Evolutionary conservation across 192 early-diverging fungal genomes (phyloP).

Genomic region (Backusella luteola): DNA sequence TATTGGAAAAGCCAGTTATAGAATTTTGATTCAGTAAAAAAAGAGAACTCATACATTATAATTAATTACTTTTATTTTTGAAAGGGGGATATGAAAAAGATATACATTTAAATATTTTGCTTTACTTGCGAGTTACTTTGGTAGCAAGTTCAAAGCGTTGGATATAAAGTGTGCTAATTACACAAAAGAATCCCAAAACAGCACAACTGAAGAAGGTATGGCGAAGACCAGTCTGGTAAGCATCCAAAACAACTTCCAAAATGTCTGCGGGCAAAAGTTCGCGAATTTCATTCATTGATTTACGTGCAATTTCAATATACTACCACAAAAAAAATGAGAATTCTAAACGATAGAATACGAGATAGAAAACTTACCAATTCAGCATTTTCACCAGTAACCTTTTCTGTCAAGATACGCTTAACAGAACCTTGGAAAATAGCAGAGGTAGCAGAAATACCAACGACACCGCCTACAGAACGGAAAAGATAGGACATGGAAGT

Average conservation of each 20-base stretch:
- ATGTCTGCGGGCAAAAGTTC: constrained; percentile 19
- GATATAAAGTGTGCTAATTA: constrained; percentile 21
- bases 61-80: neutral
- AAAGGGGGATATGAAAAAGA: constrained; percentile 1
- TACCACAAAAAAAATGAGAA: neutral
- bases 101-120: neutral
- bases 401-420: constrained; percentile 26
- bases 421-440: constrained; percentile 42
- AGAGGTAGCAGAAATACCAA: constrained; percentile 53
- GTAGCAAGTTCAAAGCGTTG: constrained; percentile 22
- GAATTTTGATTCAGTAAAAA: neutral
- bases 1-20: too few species aligned
- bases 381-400: constrained; percentile 31
- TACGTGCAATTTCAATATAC: constrained; percentile 36
- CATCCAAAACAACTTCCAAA: constrained; percentile 17
- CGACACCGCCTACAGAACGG: constrained; percentile 52
- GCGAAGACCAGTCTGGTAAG: constrained; percentile 18
- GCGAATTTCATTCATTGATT: constrained; percentile 29
- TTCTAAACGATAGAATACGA: neutral
- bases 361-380: constrained; percentile 14
- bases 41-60: neutral
- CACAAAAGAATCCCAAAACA: constrained; percentile 4
- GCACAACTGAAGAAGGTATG: constrained; percentile 13
- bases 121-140: neutral
- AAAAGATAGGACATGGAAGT: constrained; percentile 52